Conservation (phyloP, 2,329 filamentous ascomycete species). For the Cercospora janseana region DNA sequence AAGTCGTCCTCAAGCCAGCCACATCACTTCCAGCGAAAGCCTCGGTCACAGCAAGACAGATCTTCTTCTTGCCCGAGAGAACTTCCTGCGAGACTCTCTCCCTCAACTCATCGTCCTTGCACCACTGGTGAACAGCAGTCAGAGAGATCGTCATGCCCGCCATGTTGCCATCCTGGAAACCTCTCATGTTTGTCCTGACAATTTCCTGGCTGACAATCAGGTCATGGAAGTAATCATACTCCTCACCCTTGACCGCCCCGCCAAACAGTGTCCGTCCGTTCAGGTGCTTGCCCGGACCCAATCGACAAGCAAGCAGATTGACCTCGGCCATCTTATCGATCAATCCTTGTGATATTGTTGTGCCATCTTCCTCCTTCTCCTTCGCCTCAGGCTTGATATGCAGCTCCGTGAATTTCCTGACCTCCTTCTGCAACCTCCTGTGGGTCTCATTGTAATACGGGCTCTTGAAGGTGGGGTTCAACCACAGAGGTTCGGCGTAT, state of each 20-base stretch:
- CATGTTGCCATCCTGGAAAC: conserved; percentile 85
- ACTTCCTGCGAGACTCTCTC: conserved; percentile 68
- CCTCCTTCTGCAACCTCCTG: conserved; percentile 63
- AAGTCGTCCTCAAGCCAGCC: conserved; percentile 74
- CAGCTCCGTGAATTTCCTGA: conserved; percentile 70
- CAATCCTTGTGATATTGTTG: conserved; percentile 65
- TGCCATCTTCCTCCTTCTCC: conserved; percentile 71
- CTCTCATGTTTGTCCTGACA: conserved; percentile 68
- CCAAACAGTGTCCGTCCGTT: conserved; percentile 67
- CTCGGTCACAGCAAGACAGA: conserved; percentile 83
- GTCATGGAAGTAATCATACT: conserved; percentile 87
- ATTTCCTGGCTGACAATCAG: conserved; percentile 73
- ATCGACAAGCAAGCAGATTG: conserved; percentile 74
- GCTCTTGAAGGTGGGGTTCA: conserved; percentile 70
- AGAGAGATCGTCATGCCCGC: conserved; percentile 81
- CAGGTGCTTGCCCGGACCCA: conserved; percentile 79
- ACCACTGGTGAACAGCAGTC: conserved; percentile 77
- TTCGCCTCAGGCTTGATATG: conserved; percentile 72
- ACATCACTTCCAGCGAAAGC: conserved; percentile 85
- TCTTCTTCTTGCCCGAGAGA: conserved; percentile 79
- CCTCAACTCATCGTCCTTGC: conserved; percentile 65
- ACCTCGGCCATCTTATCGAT: conserved; percentile 75
- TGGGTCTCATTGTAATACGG: conserved; percentile 81
- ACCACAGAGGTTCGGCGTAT: conserved; percentile 82
- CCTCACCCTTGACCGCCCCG: conserved; percentile 70